Conservation (phyloP, 306 rosid species). For the Gynostemma pentaphyllum region DNA sequence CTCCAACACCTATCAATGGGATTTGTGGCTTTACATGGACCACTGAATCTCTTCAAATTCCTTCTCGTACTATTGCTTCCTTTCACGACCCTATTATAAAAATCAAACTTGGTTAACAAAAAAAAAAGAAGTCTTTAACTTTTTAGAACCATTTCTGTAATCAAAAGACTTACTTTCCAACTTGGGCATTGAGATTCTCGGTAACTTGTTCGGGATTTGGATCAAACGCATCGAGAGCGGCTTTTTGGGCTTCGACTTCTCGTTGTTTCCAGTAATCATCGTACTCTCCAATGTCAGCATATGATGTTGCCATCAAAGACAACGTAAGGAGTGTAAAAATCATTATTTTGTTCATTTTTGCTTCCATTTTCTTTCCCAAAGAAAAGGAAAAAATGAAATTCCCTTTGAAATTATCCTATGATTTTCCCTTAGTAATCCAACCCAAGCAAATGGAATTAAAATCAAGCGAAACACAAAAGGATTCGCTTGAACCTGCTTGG, state of each 20-base stretch:
- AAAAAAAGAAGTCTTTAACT: no score
- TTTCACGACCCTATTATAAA: no score
- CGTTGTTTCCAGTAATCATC: conserved; percentile 51
- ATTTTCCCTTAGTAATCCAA: no score
- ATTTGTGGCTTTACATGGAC: not conserved
- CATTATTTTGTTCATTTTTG: not conserved
- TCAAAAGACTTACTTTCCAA: conserved; percentile 30
- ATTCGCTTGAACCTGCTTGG: no score
- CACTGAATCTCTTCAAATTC: not conserved
- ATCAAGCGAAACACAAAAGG: conserved; percentile 8
- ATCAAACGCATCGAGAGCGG: conserved; percentile 14
- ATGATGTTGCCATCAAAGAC: conserved; percentile 14
- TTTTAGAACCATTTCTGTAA: no score
- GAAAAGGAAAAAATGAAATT: not conserved
- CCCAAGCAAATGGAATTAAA: not conserved
- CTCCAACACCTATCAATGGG: no score
- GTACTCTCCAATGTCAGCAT: conserved; percentile 12
- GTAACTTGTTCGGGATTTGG: conserved; percentile 33
- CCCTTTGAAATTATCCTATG: no score
- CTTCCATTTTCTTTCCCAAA: conserved; percentile 1
- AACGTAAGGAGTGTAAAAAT: conserved; percentile 14
- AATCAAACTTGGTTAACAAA: no score
- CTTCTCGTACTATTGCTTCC: conserved; percentile 25
- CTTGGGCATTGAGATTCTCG: conserved; percentile 17
- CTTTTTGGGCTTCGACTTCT: conserved; percentile 18